These are phyloP conservation scores for Ustulina deusta DNA, from an alignment of 2,329 filamentous ascomycete species.

Conservation along the genomic window DNA sequence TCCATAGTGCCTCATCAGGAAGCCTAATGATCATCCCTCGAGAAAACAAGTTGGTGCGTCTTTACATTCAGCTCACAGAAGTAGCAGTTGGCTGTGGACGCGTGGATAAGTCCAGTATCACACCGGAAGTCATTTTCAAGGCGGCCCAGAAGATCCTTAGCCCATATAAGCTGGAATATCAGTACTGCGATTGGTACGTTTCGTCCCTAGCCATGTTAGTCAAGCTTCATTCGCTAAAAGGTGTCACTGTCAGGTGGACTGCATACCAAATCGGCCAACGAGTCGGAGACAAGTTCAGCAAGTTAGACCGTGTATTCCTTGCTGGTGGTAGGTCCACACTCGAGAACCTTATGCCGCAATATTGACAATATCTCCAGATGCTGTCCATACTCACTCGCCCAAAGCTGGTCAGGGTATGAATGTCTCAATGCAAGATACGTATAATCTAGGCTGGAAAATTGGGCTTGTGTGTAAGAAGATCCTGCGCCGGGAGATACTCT, in stretches of 20 bases:
- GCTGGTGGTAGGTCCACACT: slow-evolving; percentile 62
- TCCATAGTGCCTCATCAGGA: slow-evolving; percentile 67
- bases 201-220: background rate
- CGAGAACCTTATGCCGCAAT: background rate
- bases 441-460: slow-evolving; percentile 69
- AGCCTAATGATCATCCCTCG: slow-evolving; percentile 74
- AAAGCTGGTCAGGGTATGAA: slow-evolving; percentile 79
- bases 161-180: slow-evolving; percentile 75
- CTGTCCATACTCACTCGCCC: slow-evolving; percentile 78
- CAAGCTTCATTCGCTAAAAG: slow-evolving; percentile 7
- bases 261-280: slow-evolving; percentile 76
- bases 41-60: slow-evolving; percentile 70
- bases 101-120: slow-evolving; percentile 72
- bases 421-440: slow-evolving; percentile 68
- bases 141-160: slow-evolving; percentile 72
- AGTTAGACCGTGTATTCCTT: slow-evolving; percentile 72
- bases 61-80: slow-evolving; percentile 73
- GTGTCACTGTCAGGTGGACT: slow-evolving; percentile 34
- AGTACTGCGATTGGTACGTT: slow-evolving; percentile 72
- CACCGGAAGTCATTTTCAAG: slow-evolving; percentile 70
- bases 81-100: slow-evolving; percentile 59
- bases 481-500: slow-evolving; percentile 51
- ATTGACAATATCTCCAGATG: slow-evolving; percentile 59
- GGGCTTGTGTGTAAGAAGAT: slow-evolving; percentile 53
- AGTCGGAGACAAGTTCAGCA: slow-evolving; percentile 68